Base-by-base conservation (phyloP, 495 filamentous ascomycete genomes). In the Venustampulla echinocandica region DNA sequence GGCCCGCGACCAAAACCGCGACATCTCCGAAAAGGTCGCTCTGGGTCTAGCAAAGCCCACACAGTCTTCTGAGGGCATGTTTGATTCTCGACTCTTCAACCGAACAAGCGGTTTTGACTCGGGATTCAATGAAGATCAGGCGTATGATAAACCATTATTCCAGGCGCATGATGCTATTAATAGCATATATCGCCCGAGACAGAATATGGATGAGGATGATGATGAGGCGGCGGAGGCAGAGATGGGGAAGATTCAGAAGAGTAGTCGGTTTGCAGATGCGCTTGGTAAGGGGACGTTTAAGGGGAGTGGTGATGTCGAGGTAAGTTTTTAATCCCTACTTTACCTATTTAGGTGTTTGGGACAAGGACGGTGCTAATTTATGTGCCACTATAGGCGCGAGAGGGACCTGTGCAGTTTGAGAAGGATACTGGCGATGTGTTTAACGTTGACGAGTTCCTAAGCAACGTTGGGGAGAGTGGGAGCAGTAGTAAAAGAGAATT, bases 351-450 rank as follows among this genome's bases (percentile, higher is more conserved):
- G 20, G 37, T 11, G 10, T 21, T 40, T 9, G 37, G 5, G 7
- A 23, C 7, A 23, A 21, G 24, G 41, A 20, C 18, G 35, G 35
- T 51, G 37, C 57, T 60, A 66, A 65, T 55, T 23, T 19, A 10
- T 20, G 34, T 44, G 43, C 37, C 62, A 47, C n/a, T 46, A 28
- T 47, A 86, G 81, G 81, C 69, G 36, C 75, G 86, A 49, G 84
- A 88, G 34, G 92, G 92, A 17, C 92, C 93, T 1, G 92, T 99
- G n/a, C 87, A 94, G 60, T 99, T 99, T 61, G 92, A 97, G 68
- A 94, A 92, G 67, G 92, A 96, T 52, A 69, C 65, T 4, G 75
- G 70, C 2, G 90, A 96, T 68, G 87, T 88, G 5, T 97, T 97
- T 55, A 84, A 89, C 23, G 88, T 97, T 48, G 87, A 95, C 55